phyloP scores from a whole-genome alignment of 106 monocot genomes.

The Cymbidium sinense region DNA sequence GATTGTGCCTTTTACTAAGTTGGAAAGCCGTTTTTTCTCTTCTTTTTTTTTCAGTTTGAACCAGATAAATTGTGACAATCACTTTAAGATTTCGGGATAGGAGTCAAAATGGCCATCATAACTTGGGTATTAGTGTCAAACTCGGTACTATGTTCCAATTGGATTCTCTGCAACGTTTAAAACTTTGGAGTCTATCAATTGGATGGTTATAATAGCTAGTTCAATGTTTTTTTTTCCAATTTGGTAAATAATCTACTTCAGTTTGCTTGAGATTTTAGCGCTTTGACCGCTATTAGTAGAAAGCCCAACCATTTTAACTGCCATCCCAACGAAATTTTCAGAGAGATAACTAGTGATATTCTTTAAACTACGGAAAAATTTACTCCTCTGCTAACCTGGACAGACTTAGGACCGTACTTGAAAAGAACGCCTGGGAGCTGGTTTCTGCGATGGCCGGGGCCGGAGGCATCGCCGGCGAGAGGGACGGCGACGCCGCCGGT shows the following conservation, averaged over 20 bases:
- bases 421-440: conserved; percentile 27
- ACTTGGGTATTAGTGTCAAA: too few relatives aligned
- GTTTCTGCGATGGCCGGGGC: conserved; percentile 8
- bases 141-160: background rate
- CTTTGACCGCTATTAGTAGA: background rate
- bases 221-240: background rate
- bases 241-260: background rate
- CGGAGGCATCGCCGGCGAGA: background rate
- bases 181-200: background rate
- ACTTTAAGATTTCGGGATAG: too few relatives aligned
- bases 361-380: background rate
- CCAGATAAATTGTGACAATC: too few relatives aligned
- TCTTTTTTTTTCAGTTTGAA: too few relatives aligned
- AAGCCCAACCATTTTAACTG: background rate
- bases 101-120: too few relatives aligned
- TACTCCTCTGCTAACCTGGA: conserved; percentile 12
- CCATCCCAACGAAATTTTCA: background rate
- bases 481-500: background rate
- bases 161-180: background rate
- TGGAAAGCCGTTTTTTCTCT: too few relatives aligned
- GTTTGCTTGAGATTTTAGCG: background rate
- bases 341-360: background rate
- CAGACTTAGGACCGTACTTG: conserved; percentile 29
- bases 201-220: background rate
- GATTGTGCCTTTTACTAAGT: too few relatives aligned